Evolutionary conservation across 257 asterid genomes (phyloP).

Genomic region (Solanum rostratum): DNA sequence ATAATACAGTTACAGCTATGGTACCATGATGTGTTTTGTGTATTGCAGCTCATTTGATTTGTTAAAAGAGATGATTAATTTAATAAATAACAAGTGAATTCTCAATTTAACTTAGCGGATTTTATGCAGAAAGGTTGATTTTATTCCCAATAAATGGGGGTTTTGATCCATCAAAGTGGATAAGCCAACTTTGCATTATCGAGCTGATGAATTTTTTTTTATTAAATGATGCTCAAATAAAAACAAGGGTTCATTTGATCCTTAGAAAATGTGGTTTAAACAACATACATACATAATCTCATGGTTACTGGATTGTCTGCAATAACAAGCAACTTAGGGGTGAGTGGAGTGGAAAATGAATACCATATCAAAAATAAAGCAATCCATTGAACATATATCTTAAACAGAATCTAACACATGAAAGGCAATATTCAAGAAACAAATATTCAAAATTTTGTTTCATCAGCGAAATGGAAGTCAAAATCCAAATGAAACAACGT

Average conservation of each 20-base stretch:
- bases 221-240: no score
- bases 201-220: no score
- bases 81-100: background rate
- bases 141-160: no score
- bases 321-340: no score
- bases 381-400: background rate
- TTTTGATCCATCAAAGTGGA: no score
- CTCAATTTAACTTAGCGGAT: background rate
- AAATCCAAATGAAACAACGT: background rate
- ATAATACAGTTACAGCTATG: background rate
- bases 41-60: background rate
- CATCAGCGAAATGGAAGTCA: background rate
- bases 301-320: no score
- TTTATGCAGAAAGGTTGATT: no score
- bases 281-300: no score
- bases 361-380: background rate
- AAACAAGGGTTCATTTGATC: no score
- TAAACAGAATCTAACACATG: background rate
- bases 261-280: no score
- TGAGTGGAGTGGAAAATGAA: background rate
- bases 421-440: background rate
- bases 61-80: no score
- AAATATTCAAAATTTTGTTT: background rate
- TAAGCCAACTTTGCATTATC: no score
- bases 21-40: background rate